These are phyloP conservation scores for Plasmodium knowlesi DNA, from an alignment of 169 alveolate species.

Conservation along the genomic window DNA sequence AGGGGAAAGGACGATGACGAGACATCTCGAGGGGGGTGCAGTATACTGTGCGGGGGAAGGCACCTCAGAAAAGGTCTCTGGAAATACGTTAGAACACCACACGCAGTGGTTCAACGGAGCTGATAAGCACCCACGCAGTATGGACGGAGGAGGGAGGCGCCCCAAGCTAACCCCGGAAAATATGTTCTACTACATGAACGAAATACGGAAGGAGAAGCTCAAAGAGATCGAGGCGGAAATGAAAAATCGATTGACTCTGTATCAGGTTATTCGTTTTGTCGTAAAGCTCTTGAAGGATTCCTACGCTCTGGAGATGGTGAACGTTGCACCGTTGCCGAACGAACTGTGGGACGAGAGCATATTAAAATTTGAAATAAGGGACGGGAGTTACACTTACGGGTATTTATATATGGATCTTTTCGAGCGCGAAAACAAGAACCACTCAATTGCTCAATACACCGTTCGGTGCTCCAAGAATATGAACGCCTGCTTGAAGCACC, in stretches of 20 bases:
- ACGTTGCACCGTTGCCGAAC: constrained; percentile 14
- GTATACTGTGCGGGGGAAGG: background rate
- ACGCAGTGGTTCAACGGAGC: background rate
- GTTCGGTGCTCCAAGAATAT: constrained; percentile 83
- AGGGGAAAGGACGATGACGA: background rate
- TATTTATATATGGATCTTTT: constrained; percentile 83
- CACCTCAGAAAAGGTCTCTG: background rate
- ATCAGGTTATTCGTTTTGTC: constrained; percentile 62
- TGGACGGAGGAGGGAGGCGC: background rate
- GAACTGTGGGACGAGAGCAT: constrained; percentile 73
- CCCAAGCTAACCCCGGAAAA: constrained; percentile 36
- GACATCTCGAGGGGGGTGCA: background rate
- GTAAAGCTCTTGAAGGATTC: constrained; percentile 40
- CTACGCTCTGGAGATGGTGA: constrained; percentile 60
- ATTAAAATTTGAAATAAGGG: constrained; percentile 61
- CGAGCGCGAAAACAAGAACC: constrained; percentile 79
- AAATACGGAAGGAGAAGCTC: constrained; percentile 44
- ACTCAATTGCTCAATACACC: constrained; percentile 84
- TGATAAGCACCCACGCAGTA: background rate
- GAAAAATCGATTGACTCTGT: constrained; percentile 26
- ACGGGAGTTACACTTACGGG: constrained; percentile 22
- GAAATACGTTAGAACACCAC: background rate
- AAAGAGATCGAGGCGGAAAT: constrained; percentile 42
- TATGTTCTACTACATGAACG: constrained; percentile 45
- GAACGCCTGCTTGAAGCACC: constrained; percentile 56